phyloP scores from a whole-genome alignment of 768 basidiomycete species.

The Paxillus rubicundulus region DNA sequence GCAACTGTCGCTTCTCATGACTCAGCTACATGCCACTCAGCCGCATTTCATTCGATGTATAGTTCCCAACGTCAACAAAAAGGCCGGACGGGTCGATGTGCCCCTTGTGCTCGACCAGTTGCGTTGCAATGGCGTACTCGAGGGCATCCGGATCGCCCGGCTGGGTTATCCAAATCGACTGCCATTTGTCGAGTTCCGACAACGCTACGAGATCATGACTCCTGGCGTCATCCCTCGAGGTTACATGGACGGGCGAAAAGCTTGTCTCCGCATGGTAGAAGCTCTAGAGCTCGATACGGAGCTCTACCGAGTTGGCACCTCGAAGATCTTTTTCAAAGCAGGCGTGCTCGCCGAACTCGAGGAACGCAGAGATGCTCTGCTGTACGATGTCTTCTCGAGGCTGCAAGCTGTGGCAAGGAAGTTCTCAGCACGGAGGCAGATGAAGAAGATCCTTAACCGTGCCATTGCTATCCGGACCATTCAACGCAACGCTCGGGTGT shows the following conservation, averaged over 20 bases:
- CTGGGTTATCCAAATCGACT: conserved; percentile 96
- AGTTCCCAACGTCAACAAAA: conserved; percentile 90
- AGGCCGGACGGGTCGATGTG: conserved; percentile 86
- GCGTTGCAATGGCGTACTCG: conserved; percentile 97
- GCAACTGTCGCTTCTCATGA: conserved; percentile 88
- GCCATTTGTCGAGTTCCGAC: conserved; percentile 95
- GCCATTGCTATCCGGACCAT: conserved; percentile 89
- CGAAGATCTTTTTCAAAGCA: conserved; percentile 99
- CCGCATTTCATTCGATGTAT: conserved; percentile 99
- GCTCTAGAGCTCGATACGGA: conserved; percentile 83
- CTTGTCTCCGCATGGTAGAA: conserved; percentile 87
- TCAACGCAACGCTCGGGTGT: conserved; percentile 90
- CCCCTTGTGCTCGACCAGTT: conserved; percentile 95
- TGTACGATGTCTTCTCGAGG: conserved; percentile 86
- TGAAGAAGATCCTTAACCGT: conserved; percentile 92
- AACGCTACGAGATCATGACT: conserved; percentile 93
- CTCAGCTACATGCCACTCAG: conserved; percentile 87
- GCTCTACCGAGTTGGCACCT: conserved; percentile 88
- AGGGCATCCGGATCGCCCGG: conserved; percentile 96
- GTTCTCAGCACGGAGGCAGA: conserved; percentile 84
- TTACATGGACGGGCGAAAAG: conserved; percentile 97
- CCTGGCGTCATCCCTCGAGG: conserved; percentile 91
- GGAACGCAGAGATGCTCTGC: conserved; percentile 81
- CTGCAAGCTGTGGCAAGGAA: conserved; percentile 85
- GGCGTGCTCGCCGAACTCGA: conserved; percentile 96